Base-by-base conservation (phyloP, 2,329 filamentous ascomycete genomes). In the Xylariaceae sp. region DNA sequence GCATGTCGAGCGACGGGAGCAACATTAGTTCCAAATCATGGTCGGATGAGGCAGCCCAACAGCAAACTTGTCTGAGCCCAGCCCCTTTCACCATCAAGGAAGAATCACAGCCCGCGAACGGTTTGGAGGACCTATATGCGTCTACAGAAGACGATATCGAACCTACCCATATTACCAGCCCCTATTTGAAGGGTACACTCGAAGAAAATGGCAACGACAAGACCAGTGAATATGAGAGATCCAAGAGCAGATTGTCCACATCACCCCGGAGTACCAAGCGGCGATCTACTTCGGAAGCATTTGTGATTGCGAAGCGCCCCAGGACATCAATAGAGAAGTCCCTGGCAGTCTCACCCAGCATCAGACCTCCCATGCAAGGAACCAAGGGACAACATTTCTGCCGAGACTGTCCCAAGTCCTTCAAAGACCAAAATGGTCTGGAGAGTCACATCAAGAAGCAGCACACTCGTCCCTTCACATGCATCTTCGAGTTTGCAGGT, bases 401-500 rank as follows among this genome's bases (percentile, higher is more conserved):
- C 66, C 59, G 61, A 1, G 69, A 76, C 17, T 79, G 77, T 64
- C 56, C 67, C 4, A 69, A 69, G 1, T 62, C 67, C n/a, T 84
- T 83, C 71, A 75, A 77, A 35, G 79, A 82, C 61, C 68, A 73
- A 23, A 67, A 67, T 5, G 66, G 74, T 3, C 77, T 84, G 1
- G 74, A 80, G 51, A 77, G 74, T 53, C 81, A 85, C 68, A 73
- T 78, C 66, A 79, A 79, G 60, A 77, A 77, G 57, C 73, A 79
- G 30, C 84, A 87, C 67, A 80, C 77, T 1, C 81, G 83, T 0
- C 81, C 84, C 0, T 94, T 93, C 69, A 78, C 81, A 23, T 97
- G 93, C 73, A 85, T 90, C 58, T 92, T 97, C 72, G 78, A 83
- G 35, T 86, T 84, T 57, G 94, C 92, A 58, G 89, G 88, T 39